Base-by-base conservation (phyloP, 2,329 filamentous ascomycete genomes). In the Escovopsis sp. region DNA sequence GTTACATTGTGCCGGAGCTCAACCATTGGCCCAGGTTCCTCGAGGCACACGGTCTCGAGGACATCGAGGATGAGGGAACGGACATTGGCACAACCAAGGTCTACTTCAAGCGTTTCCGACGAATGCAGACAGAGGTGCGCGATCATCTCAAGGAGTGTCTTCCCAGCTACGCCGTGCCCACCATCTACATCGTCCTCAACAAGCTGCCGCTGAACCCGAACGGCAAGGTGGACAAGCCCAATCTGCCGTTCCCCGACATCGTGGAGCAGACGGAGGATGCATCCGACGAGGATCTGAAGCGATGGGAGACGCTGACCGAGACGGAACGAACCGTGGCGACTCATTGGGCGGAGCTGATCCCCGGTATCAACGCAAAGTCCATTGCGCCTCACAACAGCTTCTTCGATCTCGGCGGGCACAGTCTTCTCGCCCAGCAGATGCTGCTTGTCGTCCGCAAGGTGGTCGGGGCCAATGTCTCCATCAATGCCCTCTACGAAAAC, bases 1-100 rank as follows among this genome's bases (percentile, higher is more conserved):
- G 80, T 58, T 94, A 94, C 59, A 75, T 94, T 47, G 87, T 94
- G 3, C 85, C 86, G 5, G 83, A 94, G 52, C 82, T 50, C 4
- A 72, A 72, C 48, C 73, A 80, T 50, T 94, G 86, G 85, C 63
- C 69, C 36, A 64, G 72, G 18, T 89, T 78, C 74, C 66, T 88
- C 28, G 61, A 73, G 38, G 63, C 66, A 41, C 65, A 71, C 48
- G 64, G 67, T 11, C 56, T 72, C 2, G 66, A 75, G 35, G 77
- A 80, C 32, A 60, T 68, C 5, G 61, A 73, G 39, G 74, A 78
- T 12, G 64, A 73, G 40, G 71, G 67, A 45, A 57, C 55, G 3
- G 60, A 67, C 45, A 68, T 71, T 39, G 68, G 67, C 4, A 53
- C 66, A 4, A 55, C 54, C 35, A 53, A 52, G 33, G 59, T 71